Conservation (phyloP, 2,329 filamentous ascomycete genomes). For the Periglandula ipomoeae region DNA sequence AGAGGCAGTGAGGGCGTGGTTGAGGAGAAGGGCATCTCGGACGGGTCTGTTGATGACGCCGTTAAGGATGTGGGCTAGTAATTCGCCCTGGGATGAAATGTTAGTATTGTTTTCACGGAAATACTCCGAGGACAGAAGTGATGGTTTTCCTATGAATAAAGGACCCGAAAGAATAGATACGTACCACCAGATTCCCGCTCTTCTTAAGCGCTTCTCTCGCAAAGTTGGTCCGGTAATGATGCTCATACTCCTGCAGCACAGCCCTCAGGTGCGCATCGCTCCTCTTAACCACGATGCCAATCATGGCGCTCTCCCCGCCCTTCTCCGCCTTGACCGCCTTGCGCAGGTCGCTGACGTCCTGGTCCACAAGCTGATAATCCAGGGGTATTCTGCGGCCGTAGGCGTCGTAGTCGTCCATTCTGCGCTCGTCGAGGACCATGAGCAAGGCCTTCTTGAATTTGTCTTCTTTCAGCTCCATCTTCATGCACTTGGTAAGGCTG, state of each 20-base stretch:
- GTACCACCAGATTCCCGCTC: slow-evolving; percentile 84
- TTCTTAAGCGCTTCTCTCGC: slow-evolving; percentile 79
- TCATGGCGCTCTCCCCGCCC: slow-evolving; percentile 82
- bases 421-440: slow-evolving; percentile 68
- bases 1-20: slow-evolving; percentile 77
- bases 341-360: slow-evolving; percentile 66
- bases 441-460: slow-evolving; percentile 90
- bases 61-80: slow-evolving; percentile 90
- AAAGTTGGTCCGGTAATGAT: slow-evolving; percentile 68
- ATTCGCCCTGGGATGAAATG: slow-evolving; percentile 65
- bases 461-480: slow-evolving; percentile 84
- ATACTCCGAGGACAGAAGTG: slow-evolving; percentile 2
- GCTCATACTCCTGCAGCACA: slow-evolving; percentile 68
- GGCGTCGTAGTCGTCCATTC: slow-evolving; percentile 73
- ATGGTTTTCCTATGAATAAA: too few relatives aligned
- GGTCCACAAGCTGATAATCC: slow-evolving; percentile 51
- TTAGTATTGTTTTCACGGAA: neutral
- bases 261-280: slow-evolving; percentile 77
- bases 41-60: slow-evolving; percentile 93
- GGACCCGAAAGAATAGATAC: slow-evolving; percentile 33
- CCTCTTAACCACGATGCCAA: slow-evolving; percentile 70
- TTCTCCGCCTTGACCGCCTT: slow-evolving; percentile 60
- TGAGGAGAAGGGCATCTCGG: slow-evolving; percentile 80
- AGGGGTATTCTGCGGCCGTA: slow-evolving; percentile 48
- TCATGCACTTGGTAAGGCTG: slow-evolving; percentile 75